A percentile compares a stretch with the other conserved stretches of the same genome.
Evolutionary conservation across 179 eudicot genomes (phyloP).

Genomic region (Gypsophila paniculata): DNA sequence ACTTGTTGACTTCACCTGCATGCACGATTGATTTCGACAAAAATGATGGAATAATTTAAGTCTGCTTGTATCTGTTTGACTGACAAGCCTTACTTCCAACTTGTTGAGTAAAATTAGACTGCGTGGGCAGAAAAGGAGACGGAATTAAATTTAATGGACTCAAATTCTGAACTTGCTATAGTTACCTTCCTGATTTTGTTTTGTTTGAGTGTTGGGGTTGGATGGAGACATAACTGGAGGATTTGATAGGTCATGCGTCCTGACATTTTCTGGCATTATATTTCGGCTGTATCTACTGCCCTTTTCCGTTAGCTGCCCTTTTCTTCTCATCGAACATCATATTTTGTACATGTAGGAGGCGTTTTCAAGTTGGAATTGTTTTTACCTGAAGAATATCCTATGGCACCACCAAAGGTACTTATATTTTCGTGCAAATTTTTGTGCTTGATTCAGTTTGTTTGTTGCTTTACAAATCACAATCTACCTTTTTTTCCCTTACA

Average conservation of each 20-base stretch:
- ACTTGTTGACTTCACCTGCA: neutral
- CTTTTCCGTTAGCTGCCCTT: neutral
- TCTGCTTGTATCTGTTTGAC: neutral
- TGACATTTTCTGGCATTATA: neutral
- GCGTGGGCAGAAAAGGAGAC: neutral
- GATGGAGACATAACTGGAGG: neutral
- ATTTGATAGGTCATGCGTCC: too few relatives aligned
- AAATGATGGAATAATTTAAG: neutral
- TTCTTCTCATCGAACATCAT: neutral
- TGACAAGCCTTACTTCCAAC: neutral
- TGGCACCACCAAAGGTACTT: conserved; percentile 96
- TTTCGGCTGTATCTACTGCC: neutral
- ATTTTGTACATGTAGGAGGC: conserved; percentile 53
- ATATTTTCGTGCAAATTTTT: neutral
- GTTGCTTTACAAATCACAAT: neutral
- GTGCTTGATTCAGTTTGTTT: neutral
- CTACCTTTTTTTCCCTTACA: neutral
- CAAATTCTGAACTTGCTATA: neutral
- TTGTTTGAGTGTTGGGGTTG: neutral
- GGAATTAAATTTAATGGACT: neutral
- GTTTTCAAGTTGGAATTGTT: conserved; percentile 95
- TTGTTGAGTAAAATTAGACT: neutral
- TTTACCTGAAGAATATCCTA: conserved; percentile 95
- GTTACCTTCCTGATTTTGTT: neutral
- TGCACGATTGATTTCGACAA: neutral